Conservation (phyloP, 2,329 filamentous ascomycete genomes). For the Graphilbum sp. region DNA sequence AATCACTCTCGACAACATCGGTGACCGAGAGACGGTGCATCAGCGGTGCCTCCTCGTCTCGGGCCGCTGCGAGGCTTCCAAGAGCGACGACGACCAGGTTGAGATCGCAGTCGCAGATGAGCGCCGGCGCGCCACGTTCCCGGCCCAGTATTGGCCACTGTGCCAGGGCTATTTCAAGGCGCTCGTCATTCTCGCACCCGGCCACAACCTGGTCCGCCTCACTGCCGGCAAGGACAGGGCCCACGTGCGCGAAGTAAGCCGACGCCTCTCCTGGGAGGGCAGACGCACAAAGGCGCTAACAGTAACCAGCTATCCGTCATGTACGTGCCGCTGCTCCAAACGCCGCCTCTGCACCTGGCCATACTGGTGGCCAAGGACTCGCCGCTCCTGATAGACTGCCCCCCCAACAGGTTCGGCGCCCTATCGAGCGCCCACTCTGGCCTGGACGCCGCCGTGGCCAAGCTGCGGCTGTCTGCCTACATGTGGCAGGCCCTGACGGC, state of each 20-base stretch:
- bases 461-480: slow-evolving; percentile 87
- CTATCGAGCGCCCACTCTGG: slow-evolving; percentile 52
- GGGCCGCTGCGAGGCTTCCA: neutral
- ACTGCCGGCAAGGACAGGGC: slow-evolving; percentile 64
- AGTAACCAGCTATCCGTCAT: slow-evolving; percentile 67
- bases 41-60: neutral
- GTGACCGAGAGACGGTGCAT: neutral
- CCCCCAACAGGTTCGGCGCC: slow-evolving; percentile 54
- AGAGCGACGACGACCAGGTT: neutral
- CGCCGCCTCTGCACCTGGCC: slow-evolving; percentile 78
- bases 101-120: neutral
- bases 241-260: no score
- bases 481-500: slow-evolving; percentile 94
- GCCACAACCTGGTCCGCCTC: slow-evolving; percentile 71
- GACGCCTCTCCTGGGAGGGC: no score
- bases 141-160: slow-evolving; percentile 71
- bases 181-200: slow-evolving; percentile 73
- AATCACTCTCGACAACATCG: neutral
- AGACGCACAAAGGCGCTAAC: slow-evolving; percentile 48
- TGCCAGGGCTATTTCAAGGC: slow-evolving; percentile 82
- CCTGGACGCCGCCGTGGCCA: slow-evolving; percentile 62
- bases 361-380: slow-evolving; percentile 81
- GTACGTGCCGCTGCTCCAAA: slow-evolving; percentile 61
- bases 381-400: slow-evolving; percentile 64
- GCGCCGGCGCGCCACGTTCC: slow-evolving; percentile 33